Percentiles rank a stretch among this genome's conserved stretches.
Conservation (phyloP, 106 monocot genomes). For the Dendrobium officinale region DNA sequence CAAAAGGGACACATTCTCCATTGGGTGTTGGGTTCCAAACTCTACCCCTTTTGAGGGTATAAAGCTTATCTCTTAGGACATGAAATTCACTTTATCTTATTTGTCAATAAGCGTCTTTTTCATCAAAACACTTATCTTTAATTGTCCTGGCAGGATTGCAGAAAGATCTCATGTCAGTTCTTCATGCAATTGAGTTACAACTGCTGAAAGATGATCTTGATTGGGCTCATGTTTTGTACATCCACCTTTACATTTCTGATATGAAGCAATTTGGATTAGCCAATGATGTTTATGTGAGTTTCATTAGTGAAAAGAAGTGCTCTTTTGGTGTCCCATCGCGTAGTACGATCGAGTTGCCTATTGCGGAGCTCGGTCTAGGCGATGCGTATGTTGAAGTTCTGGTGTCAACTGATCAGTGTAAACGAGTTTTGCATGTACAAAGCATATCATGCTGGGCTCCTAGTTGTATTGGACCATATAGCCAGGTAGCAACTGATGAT, state of each 20-base stretch:
- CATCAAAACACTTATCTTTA: not conserved
- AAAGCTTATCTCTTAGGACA: not conserved
- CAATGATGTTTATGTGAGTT: conserved; percentile 78
- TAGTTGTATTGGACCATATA: conserved; percentile 98
- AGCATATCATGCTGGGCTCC: conserved; percentile 99
- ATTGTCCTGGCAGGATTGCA: conserved; percentile 36
- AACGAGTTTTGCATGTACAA: conserved; percentile 93
- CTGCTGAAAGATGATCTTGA: conserved; percentile 52
- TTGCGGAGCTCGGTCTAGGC: conserved; percentile 47
- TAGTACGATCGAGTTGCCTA: conserved; percentile 82
- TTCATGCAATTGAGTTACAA: conserved; percentile 48
- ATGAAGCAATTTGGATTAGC: conserved; percentile 73
- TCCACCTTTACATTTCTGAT: conserved; percentile 90
- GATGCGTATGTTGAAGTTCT: conserved; percentile 77
- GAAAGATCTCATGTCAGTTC: conserved; percentile 43
- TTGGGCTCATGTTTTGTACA: conserved; percentile 79
- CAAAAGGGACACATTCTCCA: conserved; percentile 43
- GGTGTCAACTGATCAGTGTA: conserved; percentile 50
- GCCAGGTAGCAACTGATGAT: conserved; percentile 47
- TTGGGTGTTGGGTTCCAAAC: conserved; percentile 69
- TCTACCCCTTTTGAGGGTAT: conserved; percentile 40
- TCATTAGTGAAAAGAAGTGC: conserved; percentile 81
- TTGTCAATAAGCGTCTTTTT: conserved; percentile 2
- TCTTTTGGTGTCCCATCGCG: conserved; percentile 83
- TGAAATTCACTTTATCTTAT: not conserved